Percentiles rank a stretch among this genome's conserved stretches.
Conservation (phyloP, 495 filamentous ascomycete genomes). For the Penicillium salamii region DNA sequence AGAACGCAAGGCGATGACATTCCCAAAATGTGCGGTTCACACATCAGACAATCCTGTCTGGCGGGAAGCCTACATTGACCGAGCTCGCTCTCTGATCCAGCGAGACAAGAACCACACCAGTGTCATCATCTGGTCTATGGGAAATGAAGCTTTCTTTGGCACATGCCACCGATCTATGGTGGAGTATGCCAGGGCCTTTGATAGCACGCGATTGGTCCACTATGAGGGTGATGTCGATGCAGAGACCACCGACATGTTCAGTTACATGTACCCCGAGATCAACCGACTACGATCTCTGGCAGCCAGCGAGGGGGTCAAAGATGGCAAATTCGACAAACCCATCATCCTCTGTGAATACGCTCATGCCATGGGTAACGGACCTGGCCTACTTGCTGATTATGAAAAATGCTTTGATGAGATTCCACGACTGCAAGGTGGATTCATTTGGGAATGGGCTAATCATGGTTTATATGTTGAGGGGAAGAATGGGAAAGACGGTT, state of each 20-base stretch:
- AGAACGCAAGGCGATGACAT: slow-evolving; percentile 51
- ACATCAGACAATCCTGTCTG: slow-evolving; percentile 63
- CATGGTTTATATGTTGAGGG: slow-evolving; percentile 58
- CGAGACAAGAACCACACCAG: slow-evolving; percentile 65
- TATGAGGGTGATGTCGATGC: slow-evolving; percentile 64
- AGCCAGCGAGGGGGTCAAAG: slow-evolving; percentile 34
- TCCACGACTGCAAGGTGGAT: slow-evolving; percentile 62
- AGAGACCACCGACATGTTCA: slow-evolving; percentile 60
- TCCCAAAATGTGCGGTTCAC: slow-evolving; percentile 51
- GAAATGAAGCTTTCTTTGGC: slow-evolving; percentile 69
- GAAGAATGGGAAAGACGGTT: slow-evolving; percentile 18
- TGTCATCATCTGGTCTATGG: slow-evolving; percentile 69
- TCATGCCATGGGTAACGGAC: slow-evolving; percentile 73
- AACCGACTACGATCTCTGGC: slow-evolving; percentile 34
- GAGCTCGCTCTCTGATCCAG: slow-evolving; percentile 58
- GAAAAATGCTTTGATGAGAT: slow-evolving; percentile 55
- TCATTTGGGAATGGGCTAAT: slow-evolving; percentile 74
- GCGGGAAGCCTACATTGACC: slow-evolving; percentile 63
- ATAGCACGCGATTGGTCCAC: slow-evolving; percentile 59
- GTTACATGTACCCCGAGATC: slow-evolving; percentile 62
- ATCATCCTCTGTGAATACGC: slow-evolving; percentile 67
- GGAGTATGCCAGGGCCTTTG: slow-evolving; percentile 52
- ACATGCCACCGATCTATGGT: slow-evolving; percentile 63
- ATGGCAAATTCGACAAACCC: slow-evolving; percentile 50
- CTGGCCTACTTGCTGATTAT: slow-evolving; percentile 65